Percentiles rank a stretch among this genome's conserved stretches.
Conservation (phyloP, 768 basidiomycete species). For the Leccinum arenicola region DNA sequence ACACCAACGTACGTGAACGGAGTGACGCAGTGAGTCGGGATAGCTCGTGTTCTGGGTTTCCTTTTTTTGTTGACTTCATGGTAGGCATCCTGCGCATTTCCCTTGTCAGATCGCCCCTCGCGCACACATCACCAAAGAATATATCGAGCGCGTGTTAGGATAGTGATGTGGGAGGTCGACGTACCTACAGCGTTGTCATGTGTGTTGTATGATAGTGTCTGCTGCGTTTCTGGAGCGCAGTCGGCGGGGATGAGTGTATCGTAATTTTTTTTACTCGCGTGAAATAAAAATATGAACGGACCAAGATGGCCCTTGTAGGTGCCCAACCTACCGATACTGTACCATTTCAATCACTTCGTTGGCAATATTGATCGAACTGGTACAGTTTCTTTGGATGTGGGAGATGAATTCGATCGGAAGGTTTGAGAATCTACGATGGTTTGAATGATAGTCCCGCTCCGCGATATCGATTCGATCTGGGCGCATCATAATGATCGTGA, state of each 20-base stretch:
- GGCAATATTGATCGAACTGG: too few species aligned
- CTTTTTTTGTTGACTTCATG: not conserved
- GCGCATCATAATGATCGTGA: not conserved
- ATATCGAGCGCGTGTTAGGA: not conserved
- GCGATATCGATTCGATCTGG: not conserved
- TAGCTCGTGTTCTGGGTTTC: not conserved
- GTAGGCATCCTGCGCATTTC: not conserved
- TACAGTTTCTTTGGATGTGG: not conserved
- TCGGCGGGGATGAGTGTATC: not conserved
- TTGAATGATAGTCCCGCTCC: not conserved
- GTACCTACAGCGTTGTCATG: not conserved
- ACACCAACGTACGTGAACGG: not conserved
- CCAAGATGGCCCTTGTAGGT: too few species aligned
- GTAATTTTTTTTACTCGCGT: too few species aligned
- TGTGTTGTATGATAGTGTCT: too few species aligned
- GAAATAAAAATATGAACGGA: too few species aligned
- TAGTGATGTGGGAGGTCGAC: not conserved
- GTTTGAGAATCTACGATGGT: too few species aligned
- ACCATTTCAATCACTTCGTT: too few species aligned
- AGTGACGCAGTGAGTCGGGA: not conserved
- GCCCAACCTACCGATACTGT: too few species aligned
- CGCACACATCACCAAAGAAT: slow-evolving; percentile 1
- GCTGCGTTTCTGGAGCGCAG: not conserved
- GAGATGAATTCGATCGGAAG: not conserved
- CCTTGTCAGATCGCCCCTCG: slow-evolving; percentile 2